These are phyloP conservation scores for Pseudocercospora macadamiae DNA, from an alignment of 2,329 filamentous ascomycete genomes.

Conservation along the genomic window DNA sequence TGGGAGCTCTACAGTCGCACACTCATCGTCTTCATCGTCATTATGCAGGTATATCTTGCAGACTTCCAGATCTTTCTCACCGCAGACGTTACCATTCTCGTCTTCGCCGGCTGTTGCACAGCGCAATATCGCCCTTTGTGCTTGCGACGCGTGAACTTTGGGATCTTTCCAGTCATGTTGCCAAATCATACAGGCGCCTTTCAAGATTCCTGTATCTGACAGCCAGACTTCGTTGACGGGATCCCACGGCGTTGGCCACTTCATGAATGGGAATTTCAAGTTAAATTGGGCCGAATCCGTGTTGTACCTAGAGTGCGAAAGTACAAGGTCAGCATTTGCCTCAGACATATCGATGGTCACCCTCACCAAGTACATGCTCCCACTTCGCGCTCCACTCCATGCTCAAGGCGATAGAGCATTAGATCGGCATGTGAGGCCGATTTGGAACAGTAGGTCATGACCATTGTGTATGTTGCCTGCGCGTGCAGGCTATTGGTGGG, in stretches of 20 bases:
- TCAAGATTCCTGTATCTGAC: not conserved
- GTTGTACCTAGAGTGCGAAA: too few relatives aligned
- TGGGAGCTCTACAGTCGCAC: not conserved
- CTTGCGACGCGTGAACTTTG: not conserved
- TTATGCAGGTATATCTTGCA: not conserved
- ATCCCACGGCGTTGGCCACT: conserved; percentile 1
- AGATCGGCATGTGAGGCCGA: not conserved
- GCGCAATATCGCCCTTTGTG: not conserved
- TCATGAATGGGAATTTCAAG: not conserved
- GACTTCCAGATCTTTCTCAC: not conserved
- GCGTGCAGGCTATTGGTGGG: not conserved
- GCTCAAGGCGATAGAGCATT: not conserved
- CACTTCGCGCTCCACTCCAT: not conserved
- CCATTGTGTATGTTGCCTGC: not conserved
- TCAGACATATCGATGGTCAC: too few relatives aligned
- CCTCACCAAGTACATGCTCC: not conserved
- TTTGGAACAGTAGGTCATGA: not conserved
- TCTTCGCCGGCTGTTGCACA: not conserved
- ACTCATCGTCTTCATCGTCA: not conserved
- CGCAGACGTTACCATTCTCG: not conserved
- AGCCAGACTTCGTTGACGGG: not conserved
- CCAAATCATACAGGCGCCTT: not conserved
- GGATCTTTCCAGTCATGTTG: not conserved
- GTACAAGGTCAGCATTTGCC: too few relatives aligned
- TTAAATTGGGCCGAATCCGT: not conserved